Evolutionary conservation across 2,329 filamentous ascomycete species (phyloP).

Genomic region (Fusarium verrucosum): DNA sequence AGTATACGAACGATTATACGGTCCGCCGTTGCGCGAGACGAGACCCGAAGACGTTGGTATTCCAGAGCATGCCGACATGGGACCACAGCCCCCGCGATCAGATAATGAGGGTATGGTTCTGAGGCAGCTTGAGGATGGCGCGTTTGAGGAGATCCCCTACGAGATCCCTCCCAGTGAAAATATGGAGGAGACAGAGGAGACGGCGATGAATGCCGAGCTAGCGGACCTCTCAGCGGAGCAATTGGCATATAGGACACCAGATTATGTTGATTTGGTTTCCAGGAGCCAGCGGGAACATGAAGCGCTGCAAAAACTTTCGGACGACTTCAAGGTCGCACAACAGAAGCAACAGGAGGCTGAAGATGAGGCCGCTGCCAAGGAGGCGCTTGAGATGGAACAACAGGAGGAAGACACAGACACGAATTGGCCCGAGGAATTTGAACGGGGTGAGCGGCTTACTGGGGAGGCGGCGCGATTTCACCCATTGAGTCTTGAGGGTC

Average conservation of each 20-base stretch:
- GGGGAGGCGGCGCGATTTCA: conserved; percentile 67
- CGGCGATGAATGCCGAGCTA: neutral
- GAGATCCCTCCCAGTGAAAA: conserved; percentile 36
- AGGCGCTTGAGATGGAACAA: conserved; percentile 46
- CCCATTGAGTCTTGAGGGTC: conserved; percentile 76
- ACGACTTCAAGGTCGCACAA: conserved; percentile 62
- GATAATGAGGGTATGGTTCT: conserved; percentile 58
- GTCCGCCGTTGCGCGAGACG: conserved; percentile 73
- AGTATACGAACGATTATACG: conserved; percentile 84
- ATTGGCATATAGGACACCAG: conserved; percentile 43
- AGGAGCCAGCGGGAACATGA: conserved; percentile 65
- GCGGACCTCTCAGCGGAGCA: conserved; percentile 39
- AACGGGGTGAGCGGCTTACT: conserved; percentile 48
- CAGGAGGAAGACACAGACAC: conserved; percentile 41
- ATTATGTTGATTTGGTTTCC: conserved; percentile 59
- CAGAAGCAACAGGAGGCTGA: conserved; percentile 48
- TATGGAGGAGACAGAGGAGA: conserved; percentile 38
- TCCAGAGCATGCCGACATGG: conserved; percentile 53
- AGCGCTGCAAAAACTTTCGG: conserved; percentile 64
- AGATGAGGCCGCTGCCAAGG: conserved; percentile 48
- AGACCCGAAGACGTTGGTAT: conserved; percentile 67
- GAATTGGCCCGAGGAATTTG: conserved; percentile 46
- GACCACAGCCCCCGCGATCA: conserved; percentile 25
- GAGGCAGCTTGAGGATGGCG: conserved; percentile 64
- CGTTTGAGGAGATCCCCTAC: conserved; percentile 70